These are phyloP conservation scores for Leccinum boreale DNA, from an alignment of 768 basidiomycete genomes.

Conservation along the genomic window DNA sequence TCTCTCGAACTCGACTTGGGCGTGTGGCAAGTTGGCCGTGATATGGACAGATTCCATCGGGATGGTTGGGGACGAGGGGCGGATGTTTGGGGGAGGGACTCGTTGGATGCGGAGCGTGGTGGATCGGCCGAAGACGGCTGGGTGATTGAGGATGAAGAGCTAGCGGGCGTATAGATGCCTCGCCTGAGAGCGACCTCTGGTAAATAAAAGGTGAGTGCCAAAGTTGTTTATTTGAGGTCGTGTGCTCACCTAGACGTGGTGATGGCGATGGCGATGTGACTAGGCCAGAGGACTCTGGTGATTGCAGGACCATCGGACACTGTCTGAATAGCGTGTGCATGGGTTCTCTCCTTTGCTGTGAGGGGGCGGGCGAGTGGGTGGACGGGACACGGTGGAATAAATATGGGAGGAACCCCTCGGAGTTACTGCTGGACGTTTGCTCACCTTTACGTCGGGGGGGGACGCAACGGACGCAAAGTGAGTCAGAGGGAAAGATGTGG, in stretches of 20 bases:
- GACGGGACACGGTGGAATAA: not conserved
- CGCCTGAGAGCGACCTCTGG: not conserved
- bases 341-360: not conserved
- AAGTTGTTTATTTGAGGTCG: not conserved
- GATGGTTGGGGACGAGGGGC: not conserved
- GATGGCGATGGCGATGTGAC: not conserved
- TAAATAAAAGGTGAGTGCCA: not conserved
- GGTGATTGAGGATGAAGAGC: not conserved
- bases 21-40: not conserved
- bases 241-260: conserved; percentile 8
- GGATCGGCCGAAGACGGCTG: not conserved
- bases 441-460: not conserved
- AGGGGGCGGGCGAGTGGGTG: not conserved
- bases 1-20: not conserved
- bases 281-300: not conserved
- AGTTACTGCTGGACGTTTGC: not conserved
- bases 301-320: not conserved
- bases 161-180: not conserved
- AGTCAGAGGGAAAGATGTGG: not conserved
- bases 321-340: not conserved
- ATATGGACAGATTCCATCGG: not conserved
- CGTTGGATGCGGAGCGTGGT: not conserved
- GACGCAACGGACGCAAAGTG: not conserved
- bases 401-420: not conserved
- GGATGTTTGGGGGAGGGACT: not conserved